Conservation (phyloP, 345 rosid species). For the Kernera saxatilis region DNA sequence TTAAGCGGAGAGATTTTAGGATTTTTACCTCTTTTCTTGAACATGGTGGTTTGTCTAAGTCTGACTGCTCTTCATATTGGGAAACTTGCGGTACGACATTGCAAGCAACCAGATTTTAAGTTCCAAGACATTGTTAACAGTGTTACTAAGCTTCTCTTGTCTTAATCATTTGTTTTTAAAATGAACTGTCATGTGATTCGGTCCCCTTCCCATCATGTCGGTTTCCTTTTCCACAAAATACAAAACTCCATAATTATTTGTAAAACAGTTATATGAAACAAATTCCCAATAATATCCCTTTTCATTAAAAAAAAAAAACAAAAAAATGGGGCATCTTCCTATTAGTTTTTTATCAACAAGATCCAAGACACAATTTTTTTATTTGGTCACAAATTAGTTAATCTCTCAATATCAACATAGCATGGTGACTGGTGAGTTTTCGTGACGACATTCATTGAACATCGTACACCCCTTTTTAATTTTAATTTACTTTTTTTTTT, state of each 20-base stretch:
- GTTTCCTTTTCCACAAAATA: constrained; percentile 6
- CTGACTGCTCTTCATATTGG: too few relatives aligned
- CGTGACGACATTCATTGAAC: constrained; percentile 9
- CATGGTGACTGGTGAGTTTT: neutral
- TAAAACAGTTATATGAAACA: neutral
- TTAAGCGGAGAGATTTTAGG: too few relatives aligned
- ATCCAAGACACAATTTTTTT: neutral
- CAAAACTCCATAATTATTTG: neutral
- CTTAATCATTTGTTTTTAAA: neutral
- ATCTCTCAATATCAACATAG: neutral
- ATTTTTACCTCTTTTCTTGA: too few relatives aligned
- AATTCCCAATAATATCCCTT: neutral
- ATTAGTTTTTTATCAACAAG: neutral
- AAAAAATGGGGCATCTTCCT: neutral
- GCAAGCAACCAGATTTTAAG: too few relatives aligned
- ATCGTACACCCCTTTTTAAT: neutral
- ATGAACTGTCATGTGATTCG: constrained; percentile 15
- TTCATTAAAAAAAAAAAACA: neutral
- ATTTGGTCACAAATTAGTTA: neutral
- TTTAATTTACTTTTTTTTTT: neutral
- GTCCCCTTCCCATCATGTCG: constrained; percentile 13
- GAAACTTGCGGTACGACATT: too few relatives aligned
- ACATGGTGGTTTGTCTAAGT: too few relatives aligned
- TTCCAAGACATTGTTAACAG: too few relatives aligned
- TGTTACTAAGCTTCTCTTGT: too few relatives aligned